A percentile compares a stretch with the other conserved stretches of the same genome.
These are phyloP conservation scores for Ciborinia camelliae DNA, from an alignment of 2,329 filamentous ascomycete species.

Conservation along the genomic window DNA sequence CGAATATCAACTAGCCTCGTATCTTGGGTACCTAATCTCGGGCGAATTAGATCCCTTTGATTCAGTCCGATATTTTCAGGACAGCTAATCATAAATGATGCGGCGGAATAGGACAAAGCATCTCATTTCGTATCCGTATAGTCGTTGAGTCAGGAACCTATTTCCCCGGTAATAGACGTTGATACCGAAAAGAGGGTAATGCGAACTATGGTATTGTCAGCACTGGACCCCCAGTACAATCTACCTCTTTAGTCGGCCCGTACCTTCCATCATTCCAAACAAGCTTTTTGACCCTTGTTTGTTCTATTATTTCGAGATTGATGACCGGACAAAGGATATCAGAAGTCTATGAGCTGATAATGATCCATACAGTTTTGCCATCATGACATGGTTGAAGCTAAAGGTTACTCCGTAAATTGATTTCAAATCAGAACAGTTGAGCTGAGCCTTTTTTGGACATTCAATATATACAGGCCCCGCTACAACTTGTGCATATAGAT, in stretches of 20 bases:
- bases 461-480: neutral
- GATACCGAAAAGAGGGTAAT: conserved; percentile 15
- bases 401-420: conserved; percentile 19
- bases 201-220: conserved; percentile 9
- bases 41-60: conserved; percentile 15
- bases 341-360: conserved; percentile 17
- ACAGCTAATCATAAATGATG: conserved; percentile 12
- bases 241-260: conserved; percentile 13
- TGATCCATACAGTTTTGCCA: conserved; percentile 12
- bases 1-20: conserved; percentile 13
- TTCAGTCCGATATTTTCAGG: conserved; percentile 10
- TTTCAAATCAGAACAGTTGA: conserved; percentile 17
- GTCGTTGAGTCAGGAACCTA: conserved; percentile 2
- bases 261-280: conserved; percentile 13
- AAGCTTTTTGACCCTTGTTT: conserved; percentile 19
- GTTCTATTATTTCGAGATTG: conserved; percentile 15
- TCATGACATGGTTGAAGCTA: conserved; percentile 17
- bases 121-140: conserved; percentile 20
- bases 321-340: conserved; percentile 20
- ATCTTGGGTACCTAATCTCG: conserved; percentile 21
- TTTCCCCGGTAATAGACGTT: conserved; percentile 8
- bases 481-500: conserved; percentile 12
- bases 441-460: conserved; percentile 10
- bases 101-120: conserved; percentile 3
- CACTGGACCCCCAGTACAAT: neutral